Evolutionary conservation across 768 basidiomycete species (phyloP), one percentile per base, ranked within the genome.

Genomic region (Chiua virens): DNA sequence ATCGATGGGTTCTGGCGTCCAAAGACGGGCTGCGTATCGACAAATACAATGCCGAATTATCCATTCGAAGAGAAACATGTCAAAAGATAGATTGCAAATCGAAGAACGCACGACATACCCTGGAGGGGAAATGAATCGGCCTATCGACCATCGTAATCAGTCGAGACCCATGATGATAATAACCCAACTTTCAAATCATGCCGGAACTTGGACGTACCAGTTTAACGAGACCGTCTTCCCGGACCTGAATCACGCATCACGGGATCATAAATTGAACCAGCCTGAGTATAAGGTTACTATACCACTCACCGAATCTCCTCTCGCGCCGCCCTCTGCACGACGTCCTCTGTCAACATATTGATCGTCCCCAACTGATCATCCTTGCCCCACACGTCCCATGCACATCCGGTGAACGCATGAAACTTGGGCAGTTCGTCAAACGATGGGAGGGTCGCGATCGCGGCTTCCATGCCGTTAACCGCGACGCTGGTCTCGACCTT

Each of bases 311-410:
- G 71, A 41, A 86, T 78, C 62, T 86, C 83, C 58, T 82, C 81
- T 23, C 67, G 62, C 15, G 82, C 80, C 15, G 82, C 79, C 37
- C 68, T 67, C 57, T 77, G 73, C n/a, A 86, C 82, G n/a, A 85
- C 76, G 11, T 79, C 77, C 20, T 79, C 77, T 2, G 86, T 86
- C 34, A 87, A 64, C 43, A 87, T 54, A 60, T 87, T 87, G 35
- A 87, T 71, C 6, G 84, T 87, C 2, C 86, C 86, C 18, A 87
- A 72, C 58, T 87, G 73, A 54, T 87, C 86, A 18, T 80, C 77
- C 34, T 74, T 66, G 22, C 85, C 85, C 84, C 84, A 87, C 10
- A 86, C 73, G 4, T 72, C 74, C 86, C 86, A 87, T 3, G 85
- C 86, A 49, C 85, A 87, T 10, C 85, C 86, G 8, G 57, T 60